phyloP scores from a whole-genome alignment of 148 eudicot species.

The Vaccinium vitisidaea region DNA sequence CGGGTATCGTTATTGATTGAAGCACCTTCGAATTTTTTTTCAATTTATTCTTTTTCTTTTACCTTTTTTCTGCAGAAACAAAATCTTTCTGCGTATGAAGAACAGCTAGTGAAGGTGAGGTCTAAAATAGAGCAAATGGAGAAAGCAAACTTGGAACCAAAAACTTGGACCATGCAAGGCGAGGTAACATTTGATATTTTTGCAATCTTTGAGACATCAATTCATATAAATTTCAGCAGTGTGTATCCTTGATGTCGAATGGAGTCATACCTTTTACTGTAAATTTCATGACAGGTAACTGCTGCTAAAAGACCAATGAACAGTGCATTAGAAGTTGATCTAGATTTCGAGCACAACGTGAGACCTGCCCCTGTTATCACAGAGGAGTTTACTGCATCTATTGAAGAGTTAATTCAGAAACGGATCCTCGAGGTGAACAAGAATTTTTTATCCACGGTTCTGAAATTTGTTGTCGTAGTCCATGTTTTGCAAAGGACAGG shows the following conservation, averaged over 20 bases:
- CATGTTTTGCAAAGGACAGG: neutral
- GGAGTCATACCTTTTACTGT: neutral
- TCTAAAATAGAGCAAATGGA: conserved; percentile 79
- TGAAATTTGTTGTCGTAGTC: neutral
- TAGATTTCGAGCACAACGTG: conserved; percentile 89
- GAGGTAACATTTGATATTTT: conserved; percentile 49
- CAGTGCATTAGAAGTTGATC: conserved; percentile 92
- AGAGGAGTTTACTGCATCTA: conserved; percentile 77
- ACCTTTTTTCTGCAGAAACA: conserved; percentile 35
- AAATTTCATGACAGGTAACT: conserved; percentile 50
- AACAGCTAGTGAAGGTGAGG: conserved; percentile 55
- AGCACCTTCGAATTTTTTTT: neutral
- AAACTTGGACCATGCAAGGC: conserved; percentile 90
- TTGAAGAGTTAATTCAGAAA: conserved; percentile 88
- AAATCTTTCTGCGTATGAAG: conserved; percentile 77
- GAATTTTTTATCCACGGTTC: neutral
- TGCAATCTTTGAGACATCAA: neutral
- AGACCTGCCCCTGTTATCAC: conserved; percentile 95
- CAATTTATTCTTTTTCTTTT: neutral
- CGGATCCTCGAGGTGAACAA: conserved; percentile 74
- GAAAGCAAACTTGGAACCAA: conserved; percentile 71
- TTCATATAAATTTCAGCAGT: conserved; percentile 15
- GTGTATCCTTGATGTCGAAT: neutral
- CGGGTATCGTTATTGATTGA: neutral
- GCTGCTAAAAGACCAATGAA: conserved; percentile 91